A percentile compares a stretch with the other conserved stretches of the same genome.
Conservation (phyloP, 768 basidiomycete genomes). For the Xerocomellus dryophilus region DNA sequence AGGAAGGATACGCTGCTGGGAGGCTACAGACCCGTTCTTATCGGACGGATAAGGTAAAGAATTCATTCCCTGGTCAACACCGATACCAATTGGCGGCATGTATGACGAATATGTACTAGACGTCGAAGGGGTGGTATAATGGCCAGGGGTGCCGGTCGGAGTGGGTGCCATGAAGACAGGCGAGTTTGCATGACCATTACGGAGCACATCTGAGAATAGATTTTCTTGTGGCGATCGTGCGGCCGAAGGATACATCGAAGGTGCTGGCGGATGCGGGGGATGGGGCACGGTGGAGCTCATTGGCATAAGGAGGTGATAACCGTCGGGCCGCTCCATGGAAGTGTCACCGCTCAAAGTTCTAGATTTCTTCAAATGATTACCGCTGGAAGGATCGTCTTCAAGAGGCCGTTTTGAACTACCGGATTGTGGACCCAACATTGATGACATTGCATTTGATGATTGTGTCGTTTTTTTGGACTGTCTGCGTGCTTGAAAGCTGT, state of each 20-base stretch:
- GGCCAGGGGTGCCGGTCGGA: constrained; percentile 38
- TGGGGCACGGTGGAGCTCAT: constrained; percentile 42
- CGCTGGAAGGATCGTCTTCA: constrained; percentile 29
- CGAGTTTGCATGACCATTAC: constrained; percentile 46
- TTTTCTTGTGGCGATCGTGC: constrained; percentile 46
- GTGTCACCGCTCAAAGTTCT: constrained; percentile 41
- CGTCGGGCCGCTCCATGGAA: constrained; percentile 39
- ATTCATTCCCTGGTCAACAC: constrained; percentile 52
- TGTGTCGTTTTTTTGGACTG: constrained; percentile 29
- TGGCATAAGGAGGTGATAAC: constrained; percentile 57
- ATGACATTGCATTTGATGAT: constrained; percentile 29
- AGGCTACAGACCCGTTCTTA: constrained; percentile 23
- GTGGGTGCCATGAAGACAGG: constrained; percentile 60
- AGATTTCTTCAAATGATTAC: constrained; percentile 48
- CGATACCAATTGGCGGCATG: constrained; percentile 55
- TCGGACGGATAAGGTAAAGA: constrained; percentile 47
- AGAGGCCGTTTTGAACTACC: constrained; percentile 22
- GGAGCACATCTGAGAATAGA: constrained; percentile 62
- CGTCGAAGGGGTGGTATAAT: constrained; percentile 42
- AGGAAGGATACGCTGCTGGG: constrained; percentile 26
- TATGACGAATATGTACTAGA: constrained; percentile 41
- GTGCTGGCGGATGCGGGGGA: constrained; percentile 28
- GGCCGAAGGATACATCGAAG: constrained; percentile 44
- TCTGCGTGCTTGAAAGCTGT: constrained; percentile 79
- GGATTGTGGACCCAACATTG: constrained; percentile 29